Percentiles rank a stretch among this genome's conserved stretches.
Conservation (phyloP, 768 basidiomycete species). For the Lyophyllum decastes region DNA sequence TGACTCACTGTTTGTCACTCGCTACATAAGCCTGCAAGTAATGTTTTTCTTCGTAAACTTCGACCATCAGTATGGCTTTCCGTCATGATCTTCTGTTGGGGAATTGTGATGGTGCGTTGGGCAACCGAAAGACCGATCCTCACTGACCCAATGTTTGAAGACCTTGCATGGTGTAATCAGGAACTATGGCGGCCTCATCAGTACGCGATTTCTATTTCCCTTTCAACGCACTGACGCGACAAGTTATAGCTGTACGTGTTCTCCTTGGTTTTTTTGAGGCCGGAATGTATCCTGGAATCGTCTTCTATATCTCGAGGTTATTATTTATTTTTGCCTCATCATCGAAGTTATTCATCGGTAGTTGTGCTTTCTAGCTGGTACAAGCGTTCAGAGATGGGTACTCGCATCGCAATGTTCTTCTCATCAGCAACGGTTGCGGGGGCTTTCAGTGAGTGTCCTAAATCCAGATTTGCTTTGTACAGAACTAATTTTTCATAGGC, state of each 20-base stretch:
- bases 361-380: constrained; percentile 62
- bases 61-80: constrained; percentile 71
- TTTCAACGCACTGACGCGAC: neutral
- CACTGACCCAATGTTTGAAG: constrained; percentile 28
- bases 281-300: constrained; percentile 54
- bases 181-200: constrained; percentile 62
- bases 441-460: constrained; percentile 57
- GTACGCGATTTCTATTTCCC: constrained; percentile 34
- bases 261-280: constrained; percentile 69
- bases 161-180: constrained; percentile 63
- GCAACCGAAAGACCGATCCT: neutral
- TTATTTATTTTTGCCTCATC: neutral
- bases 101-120: constrained; percentile 43
- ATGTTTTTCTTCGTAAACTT: constrained; percentile 57
- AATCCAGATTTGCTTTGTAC: neutral
- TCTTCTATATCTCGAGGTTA: constrained; percentile 64
- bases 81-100: constrained; percentile 49
- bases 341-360: neutral
- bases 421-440: constrained; percentile 79
- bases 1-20: neutral
- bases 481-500: constrained; percentile 33
- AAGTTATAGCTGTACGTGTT: constrained; percentile 51
- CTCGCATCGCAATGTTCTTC: constrained; percentile 75
- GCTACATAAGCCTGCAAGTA: constrained; percentile 57
- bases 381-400: constrained; percentile 72